Conservation (phyloP, 1,139 yeast genomes). For the Yamadazyma trypodendri region DNA sequence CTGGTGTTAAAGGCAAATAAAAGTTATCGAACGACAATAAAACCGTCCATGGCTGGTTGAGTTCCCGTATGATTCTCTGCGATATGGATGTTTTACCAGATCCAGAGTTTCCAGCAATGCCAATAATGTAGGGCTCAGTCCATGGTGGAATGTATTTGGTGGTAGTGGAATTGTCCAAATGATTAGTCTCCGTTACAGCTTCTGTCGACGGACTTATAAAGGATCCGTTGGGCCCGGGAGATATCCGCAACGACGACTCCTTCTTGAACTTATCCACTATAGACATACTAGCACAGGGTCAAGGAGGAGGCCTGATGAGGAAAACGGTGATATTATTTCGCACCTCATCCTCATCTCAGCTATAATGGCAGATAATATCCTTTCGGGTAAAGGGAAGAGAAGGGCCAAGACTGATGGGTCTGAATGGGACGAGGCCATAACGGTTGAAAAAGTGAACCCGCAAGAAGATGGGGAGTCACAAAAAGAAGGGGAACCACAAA, state of each 20-base stretch:
- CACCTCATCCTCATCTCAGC: slow-evolving; percentile 7
- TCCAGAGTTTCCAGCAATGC: slow-evolving; percentile 93
- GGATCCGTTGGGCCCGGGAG: slow-evolving; percentile 9
- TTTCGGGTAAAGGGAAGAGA: slow-evolving; percentile 21
- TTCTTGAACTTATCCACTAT: slow-evolving; percentile 5
- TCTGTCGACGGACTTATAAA: slow-evolving; percentile 4
- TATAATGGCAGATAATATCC: slow-evolving; percentile 12
- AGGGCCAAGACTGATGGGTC: slow-evolving; percentile 9
- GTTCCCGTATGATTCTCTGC: slow-evolving; percentile 70
- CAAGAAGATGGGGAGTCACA: slow-evolving; percentile 8
- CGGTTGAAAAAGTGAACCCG: not conserved
- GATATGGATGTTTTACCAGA: slow-evolving; percentile 96
- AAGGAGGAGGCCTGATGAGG: not conserved
- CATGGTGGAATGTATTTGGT: slow-evolving; percentile 79
- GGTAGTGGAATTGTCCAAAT: slow-evolving; percentile 7
- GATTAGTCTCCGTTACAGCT: not conserved
- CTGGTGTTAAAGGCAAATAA: slow-evolving; percentile 68
- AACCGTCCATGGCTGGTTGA: slow-evolving; percentile 96
- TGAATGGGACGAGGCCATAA: slow-evolving; percentile 1
- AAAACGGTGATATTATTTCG: slow-evolving; percentile 6
- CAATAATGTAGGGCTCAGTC: slow-evolving; percentile 93
- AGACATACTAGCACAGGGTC: not conserved
- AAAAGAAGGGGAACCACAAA: too few relatives aligned
- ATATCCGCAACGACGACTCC: slow-evolving; percentile 8
- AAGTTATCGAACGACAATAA: slow-evolving; percentile 87